These are phyloP conservation scores for Mycena pura DNA, from an alignment of 768 basidiomycete genomes.

Conservation along the genomic window DNA sequence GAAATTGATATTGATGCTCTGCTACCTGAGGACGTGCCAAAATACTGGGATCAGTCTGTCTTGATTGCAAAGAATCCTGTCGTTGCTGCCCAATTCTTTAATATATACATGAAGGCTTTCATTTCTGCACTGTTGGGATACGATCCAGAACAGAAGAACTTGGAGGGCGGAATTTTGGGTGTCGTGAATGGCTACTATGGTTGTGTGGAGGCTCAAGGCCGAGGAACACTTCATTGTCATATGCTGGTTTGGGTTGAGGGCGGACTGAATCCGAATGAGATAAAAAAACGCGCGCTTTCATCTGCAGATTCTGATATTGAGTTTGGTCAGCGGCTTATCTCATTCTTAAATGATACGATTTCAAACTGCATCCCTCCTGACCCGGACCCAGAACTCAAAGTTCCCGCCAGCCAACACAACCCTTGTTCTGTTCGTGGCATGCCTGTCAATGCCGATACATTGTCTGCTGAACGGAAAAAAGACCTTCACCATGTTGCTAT, in stretches of 20 bases:
- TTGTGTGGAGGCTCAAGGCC: background rate
- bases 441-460: background rate
- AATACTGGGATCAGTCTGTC: background rate
- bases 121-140: background rate
- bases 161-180: background rate
- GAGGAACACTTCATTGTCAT: conserved; percentile 3
- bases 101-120: conserved; percentile 11
- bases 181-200: conserved; percentile 8
- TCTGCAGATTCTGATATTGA: background rate
- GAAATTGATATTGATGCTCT: conserved; percentile 2
- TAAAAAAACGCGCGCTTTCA: background rate
- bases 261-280: background rate
- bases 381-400: background rate
- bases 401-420: background rate
- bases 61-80: conserved; percentile 1
- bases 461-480: background rate
- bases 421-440: background rate
- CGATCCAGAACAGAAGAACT: background rate
- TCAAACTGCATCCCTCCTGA: background rate
- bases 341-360: background rate
- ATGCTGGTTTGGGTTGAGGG: conserved; percentile 6
- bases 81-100: conserved; percentile 1
- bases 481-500: background rate
- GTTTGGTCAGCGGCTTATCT: background rate
- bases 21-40: background rate